A percentile compares a stretch with the other conserved stretches of the same genome.
Evolutionary conservation across 2,329 filamentous ascomycete genomes (phyloP).

Genomic region (Trichoderma brevicompactum): DNA sequence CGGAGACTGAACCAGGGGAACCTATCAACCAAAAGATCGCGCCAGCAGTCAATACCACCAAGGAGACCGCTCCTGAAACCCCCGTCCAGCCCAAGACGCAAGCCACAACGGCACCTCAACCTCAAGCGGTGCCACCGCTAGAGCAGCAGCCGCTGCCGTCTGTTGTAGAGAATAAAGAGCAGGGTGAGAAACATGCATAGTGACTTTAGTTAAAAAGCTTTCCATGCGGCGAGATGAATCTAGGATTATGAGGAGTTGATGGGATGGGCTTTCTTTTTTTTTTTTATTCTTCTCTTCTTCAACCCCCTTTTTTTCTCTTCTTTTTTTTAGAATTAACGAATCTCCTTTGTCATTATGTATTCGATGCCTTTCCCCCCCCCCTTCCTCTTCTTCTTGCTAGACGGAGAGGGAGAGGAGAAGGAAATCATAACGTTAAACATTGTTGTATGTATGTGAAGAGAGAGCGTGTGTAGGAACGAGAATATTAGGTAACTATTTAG

Average conservation of each 20-base stretch:
- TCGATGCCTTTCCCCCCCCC: not conserved
- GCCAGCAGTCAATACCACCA: not conserved
- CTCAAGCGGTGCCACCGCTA: constrained; percentile 18
- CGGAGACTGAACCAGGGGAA: constrained; percentile 3
- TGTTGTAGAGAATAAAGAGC: constrained; percentile 25
- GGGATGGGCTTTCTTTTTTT: constrained; percentile 3
- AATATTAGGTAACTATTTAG: not conserved
- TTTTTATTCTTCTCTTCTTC: not conserved
- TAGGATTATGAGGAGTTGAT: constrained; percentile 20
- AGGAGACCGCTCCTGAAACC: not conserved
- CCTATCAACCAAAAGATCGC: not conserved
- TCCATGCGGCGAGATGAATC: constrained; percentile 14
- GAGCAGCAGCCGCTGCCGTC: constrained; percentile 24
- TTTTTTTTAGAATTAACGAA: constrained; percentile 26
- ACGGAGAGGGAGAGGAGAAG: not conserved
- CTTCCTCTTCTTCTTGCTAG: not conserved
- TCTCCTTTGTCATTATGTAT: constrained; percentile 26
- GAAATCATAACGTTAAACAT: not conserved
- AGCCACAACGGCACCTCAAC: not conserved
- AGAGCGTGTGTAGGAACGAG: not conserved
- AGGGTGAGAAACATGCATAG: constrained; percentile 18
- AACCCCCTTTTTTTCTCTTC: not conserved
- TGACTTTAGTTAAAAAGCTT: constrained; percentile 4
- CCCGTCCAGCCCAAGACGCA: not conserved
- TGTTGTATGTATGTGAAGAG: not conserved